Conservation (phyloP, 2,329 filamentous ascomycete species). For the Coniella vitis region DNA sequence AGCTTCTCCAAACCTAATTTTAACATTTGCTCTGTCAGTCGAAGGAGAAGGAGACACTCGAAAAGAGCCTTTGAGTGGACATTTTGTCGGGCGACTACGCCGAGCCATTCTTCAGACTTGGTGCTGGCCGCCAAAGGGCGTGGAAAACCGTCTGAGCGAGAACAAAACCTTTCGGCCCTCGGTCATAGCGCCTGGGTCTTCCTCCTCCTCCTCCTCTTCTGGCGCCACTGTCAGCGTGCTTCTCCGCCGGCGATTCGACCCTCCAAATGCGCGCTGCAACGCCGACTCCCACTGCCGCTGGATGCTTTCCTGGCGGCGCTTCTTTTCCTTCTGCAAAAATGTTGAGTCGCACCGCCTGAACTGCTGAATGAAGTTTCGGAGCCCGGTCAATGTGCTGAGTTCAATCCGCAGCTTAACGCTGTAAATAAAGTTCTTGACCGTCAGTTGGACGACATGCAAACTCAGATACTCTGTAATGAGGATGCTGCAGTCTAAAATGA, state of each 20-base stretch:
- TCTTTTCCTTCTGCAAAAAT: conserved; percentile 1
- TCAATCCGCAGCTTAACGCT: conserved; percentile 47
- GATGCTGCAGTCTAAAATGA: conserved; percentile 33
- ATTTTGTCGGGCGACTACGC: too few species aligned
- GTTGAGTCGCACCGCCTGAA: neutral
- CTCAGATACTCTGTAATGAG: conserved; percentile 33
- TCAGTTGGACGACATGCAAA: conserved; percentile 33
- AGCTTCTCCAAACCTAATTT: too few species aligned
- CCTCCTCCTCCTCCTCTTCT: neutral
- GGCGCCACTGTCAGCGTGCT: neutral
- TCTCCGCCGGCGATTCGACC: neutral
- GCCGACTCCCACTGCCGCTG: conserved; percentile 11
- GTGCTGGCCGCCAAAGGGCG: neutral
- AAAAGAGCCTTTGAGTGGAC: too few species aligned
- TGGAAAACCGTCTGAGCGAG: neutral
- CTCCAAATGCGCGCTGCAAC: conserved; percentile 6
- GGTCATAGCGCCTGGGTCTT: neutral
- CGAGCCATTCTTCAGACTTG: too few species aligned
- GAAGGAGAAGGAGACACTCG: too few species aligned
- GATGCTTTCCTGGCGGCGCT: conserved; percentile 3
- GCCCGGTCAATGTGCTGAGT: conserved; percentile 43
- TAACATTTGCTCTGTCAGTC: too few species aligned
- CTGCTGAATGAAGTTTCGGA: conserved; percentile 17
- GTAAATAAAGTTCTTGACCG: conserved; percentile 35
- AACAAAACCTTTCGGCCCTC: conserved; percentile 4